These are phyloP conservation scores for Zalerion maritima DNA, from an alignment of 495 filamentous ascomycete species.

Conservation along the genomic window DNA sequence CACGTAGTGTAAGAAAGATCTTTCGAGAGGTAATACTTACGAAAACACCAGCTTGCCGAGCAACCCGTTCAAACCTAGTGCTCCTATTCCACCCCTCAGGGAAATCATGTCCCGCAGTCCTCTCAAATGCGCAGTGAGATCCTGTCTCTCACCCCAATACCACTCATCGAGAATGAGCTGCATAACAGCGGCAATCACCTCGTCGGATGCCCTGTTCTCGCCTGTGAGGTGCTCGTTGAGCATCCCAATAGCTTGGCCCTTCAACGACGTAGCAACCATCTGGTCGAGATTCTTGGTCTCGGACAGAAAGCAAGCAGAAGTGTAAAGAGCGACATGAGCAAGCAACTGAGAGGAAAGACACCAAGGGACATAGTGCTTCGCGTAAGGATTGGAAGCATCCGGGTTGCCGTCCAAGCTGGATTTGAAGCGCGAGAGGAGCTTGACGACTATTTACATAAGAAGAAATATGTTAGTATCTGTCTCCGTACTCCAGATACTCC, in stretches of 20 bases:
- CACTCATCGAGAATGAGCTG: slow-evolving; percentile 24
- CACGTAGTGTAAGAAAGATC: too few species aligned
- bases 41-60: slow-evolving; percentile 24
- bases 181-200: slow-evolving; percentile 19
- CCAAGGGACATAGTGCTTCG: slow-evolving; percentile 22
- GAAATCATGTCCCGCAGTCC: slow-evolving; percentile 22
- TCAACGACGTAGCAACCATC: slow-evolving; percentile 20
- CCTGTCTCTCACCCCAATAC: slow-evolving; percentile 21
- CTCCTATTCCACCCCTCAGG: slow-evolving; percentile 19
- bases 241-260: slow-evolving; percentile 17
- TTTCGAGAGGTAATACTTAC: slow-evolving; percentile 13
- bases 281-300: slow-evolving; percentile 22
- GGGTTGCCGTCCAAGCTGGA: slow-evolving; percentile 23
- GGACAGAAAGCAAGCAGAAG: slow-evolving; percentile 23
- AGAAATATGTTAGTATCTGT: neutral
- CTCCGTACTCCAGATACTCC: neutral
- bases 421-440: slow-evolving; percentile 39
- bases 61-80: slow-evolving; percentile 20
- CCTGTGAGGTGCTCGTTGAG: slow-evolving; percentile 22
- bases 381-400: slow-evolving; percentile 18
- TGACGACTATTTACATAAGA: slow-evolving; percentile 39
- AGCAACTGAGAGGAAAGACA: slow-evolving; percentile 19
- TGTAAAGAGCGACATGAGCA: slow-evolving; percentile 20
- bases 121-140: slow-evolving; percentile 17
- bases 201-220: slow-evolving; percentile 17